These are phyloP conservation scores for Draba incana DNA, from an alignment of 345 rosid species.

Conservation along the genomic window DNA sequence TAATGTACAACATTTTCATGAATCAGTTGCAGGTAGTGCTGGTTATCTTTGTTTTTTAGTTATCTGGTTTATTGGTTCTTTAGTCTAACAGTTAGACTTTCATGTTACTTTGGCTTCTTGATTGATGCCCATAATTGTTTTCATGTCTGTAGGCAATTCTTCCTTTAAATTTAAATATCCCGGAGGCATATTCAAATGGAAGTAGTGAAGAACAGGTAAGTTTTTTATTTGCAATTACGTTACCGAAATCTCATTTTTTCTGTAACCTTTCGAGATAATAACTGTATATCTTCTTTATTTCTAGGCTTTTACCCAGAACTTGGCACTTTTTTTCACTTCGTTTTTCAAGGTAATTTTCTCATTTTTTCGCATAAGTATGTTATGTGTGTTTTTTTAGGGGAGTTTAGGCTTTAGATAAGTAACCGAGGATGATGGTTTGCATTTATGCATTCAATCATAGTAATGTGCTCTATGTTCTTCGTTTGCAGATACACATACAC, in stretches of 20 bases:
- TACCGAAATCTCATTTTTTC: conserved; percentile 9
- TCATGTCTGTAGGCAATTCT: conserved; percentile 59
- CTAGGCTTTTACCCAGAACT: conserved; percentile 97
- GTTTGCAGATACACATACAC: conserved; percentile 73
- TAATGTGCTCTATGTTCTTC: conserved; percentile 8
- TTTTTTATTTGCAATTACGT: conserved; percentile 15
- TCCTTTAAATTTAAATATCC: conserved; percentile 66
- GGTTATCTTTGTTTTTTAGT: not conserved
- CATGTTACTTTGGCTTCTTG: conserved; percentile 23
- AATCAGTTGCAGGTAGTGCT: conserved; percentile 74
- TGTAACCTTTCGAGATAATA: conserved; percentile 6
- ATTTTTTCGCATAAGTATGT: conserved; percentile 17
- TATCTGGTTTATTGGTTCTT: not conserved
- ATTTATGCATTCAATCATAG: conserved; percentile 13
- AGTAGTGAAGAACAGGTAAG: conserved; percentile 81
- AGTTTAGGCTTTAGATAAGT: conserved; percentile 21
- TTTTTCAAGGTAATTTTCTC: conserved; percentile 74
- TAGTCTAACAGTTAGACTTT: conserved; percentile 7
- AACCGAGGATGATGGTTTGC: conserved; percentile 4
- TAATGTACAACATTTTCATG: conserved; percentile 76
- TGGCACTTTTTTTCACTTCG: conserved; percentile 97
- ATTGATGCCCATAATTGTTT: conserved; percentile 5
- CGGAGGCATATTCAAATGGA: conserved; percentile 89
- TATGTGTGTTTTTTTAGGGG: not conserved
- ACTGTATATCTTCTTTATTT: conserved; percentile 25